Evolutionary conservation across 2,329 filamentous ascomycete species (phyloP).

Genomic region (Cytospora paraplurivora): DNA sequence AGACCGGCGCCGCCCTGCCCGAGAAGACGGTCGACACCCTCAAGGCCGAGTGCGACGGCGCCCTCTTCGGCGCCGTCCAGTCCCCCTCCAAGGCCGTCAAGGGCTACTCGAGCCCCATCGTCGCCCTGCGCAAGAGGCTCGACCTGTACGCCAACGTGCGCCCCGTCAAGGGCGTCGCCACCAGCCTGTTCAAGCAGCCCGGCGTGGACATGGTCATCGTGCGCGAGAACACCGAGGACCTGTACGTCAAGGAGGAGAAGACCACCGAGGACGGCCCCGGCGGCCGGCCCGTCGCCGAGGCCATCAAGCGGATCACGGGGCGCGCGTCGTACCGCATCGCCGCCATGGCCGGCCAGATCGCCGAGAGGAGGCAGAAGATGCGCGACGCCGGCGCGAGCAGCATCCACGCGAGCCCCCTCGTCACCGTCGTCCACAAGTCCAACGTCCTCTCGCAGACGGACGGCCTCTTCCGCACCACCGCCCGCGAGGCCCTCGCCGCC

Average conservation of each 20-base stretch:
- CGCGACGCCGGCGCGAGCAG: constrained; percentile 61
- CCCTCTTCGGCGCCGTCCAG: constrained; percentile 93
- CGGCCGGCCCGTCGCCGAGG: constrained; percentile 84
- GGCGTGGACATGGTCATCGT: constrained; percentile 91
- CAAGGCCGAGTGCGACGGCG: constrained; percentile 89
- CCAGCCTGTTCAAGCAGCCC: constrained; percentile 59
- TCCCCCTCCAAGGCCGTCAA: constrained; percentile 87
- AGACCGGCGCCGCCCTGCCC: constrained; percentile 84
- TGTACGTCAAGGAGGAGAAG: constrained; percentile 96
- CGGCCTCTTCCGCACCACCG: constrained; percentile 85
- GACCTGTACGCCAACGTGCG: constrained; percentile 97
- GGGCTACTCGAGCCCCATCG: constrained; percentile 95
- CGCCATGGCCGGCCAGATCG: constrained; percentile 92
- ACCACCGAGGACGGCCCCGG: constrained; percentile 72
- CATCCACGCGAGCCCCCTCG: constrained; percentile 70
- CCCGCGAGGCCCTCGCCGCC: constrained; percentile 70
- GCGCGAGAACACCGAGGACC: constrained; percentile 97
- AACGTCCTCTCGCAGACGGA: constrained; percentile 97
- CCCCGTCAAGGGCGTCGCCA: constrained; percentile 82
- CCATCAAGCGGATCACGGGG: constrained; percentile 95
- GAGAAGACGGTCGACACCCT: constrained; percentile 89
- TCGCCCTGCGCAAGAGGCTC: constrained; percentile 92
- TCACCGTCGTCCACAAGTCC: constrained; percentile 98
- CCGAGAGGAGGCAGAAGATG: constrained; percentile 80
- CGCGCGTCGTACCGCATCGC: constrained; percentile 84